Conservation (phyloP, 306 rosid species). For the Carpinus fangiana region DNA sequence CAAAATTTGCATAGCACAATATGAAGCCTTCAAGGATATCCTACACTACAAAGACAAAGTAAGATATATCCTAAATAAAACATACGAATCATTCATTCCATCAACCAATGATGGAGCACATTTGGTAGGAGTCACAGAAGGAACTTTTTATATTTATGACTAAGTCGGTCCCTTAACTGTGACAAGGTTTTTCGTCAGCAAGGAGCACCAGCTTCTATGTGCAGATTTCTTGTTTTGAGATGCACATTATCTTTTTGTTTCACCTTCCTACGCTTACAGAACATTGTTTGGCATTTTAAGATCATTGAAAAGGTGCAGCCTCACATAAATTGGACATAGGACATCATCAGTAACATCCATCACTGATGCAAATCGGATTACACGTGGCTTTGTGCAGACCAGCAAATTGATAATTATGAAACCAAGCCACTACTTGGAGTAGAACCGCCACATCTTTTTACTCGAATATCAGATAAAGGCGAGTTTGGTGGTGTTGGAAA, state of each 20-base stretch:
- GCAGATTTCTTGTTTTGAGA: not conserved
- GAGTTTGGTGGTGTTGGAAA: no score
- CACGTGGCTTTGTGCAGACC: no score
- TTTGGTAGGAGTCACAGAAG: not conserved
- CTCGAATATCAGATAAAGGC: no score
- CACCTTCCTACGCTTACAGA: not conserved
- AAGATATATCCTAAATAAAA: not conserved
- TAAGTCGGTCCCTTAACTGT: not conserved
- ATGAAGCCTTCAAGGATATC: not conserved
- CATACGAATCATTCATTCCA: not conserved
- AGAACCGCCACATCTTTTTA: no score
- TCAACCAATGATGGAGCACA: not conserved
- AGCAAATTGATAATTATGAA: no score
- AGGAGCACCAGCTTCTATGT: not conserved
- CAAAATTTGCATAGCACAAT: not conserved
- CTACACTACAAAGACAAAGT: not conserved
- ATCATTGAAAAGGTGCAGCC: no score
- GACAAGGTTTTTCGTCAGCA: not conserved
- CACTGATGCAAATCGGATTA: no score
- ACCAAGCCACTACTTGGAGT: no score
- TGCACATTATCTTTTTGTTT: not conserved
- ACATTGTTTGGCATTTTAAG: not conserved
- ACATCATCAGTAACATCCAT: not conserved
- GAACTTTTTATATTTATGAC: not conserved
- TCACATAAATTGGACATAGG: not conserved